Evolutionary conservation across 169 alveolate species (phyloP).

Genomic region (Neospora caninum): DNA sequence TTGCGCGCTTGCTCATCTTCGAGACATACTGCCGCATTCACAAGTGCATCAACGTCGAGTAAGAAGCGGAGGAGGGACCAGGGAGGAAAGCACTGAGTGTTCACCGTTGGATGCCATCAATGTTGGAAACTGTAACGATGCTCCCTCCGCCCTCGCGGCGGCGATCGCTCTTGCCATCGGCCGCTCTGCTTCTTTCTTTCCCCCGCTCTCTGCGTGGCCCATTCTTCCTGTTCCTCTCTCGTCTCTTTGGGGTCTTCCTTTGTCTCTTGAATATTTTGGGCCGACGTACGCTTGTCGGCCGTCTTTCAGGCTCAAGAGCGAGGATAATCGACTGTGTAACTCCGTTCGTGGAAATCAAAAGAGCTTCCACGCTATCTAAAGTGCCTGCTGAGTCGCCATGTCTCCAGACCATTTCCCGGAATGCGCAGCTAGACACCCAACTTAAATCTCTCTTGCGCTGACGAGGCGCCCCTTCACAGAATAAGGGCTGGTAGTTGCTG

Average conservation of each 20-base stretch:
- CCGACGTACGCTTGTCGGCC: no score
- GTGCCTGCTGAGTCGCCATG: neutral
- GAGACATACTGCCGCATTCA: slow-evolving; percentile 93
- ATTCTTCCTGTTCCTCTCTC: neutral
- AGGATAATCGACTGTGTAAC: no score
- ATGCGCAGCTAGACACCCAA: no score
- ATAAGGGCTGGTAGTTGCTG: neutral
- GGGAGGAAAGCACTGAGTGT: neutral
- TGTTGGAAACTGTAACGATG: no score
- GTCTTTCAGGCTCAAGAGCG: no score
- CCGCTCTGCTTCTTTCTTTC: neutral
- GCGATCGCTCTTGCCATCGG: no score
- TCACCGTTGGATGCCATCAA: no score
- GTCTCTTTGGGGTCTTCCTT: neutral
- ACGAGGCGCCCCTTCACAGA: neutral
- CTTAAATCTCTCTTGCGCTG: no score
- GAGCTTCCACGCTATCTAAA: neutral
- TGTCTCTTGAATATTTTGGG: neutral
- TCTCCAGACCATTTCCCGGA: no score
- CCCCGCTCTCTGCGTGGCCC: neutral
- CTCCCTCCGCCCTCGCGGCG: no score
- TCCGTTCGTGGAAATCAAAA: neutral
- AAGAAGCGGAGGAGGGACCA: neutral
- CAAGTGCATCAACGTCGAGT: slow-evolving; percentile 88
- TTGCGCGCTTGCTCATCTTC: slow-evolving; percentile 86